These are phyloP conservation scores for Pyronema omphalodes DNA, from an alignment of 495 filamentous ascomycete genomes.

Conservation along the genomic window DNA sequence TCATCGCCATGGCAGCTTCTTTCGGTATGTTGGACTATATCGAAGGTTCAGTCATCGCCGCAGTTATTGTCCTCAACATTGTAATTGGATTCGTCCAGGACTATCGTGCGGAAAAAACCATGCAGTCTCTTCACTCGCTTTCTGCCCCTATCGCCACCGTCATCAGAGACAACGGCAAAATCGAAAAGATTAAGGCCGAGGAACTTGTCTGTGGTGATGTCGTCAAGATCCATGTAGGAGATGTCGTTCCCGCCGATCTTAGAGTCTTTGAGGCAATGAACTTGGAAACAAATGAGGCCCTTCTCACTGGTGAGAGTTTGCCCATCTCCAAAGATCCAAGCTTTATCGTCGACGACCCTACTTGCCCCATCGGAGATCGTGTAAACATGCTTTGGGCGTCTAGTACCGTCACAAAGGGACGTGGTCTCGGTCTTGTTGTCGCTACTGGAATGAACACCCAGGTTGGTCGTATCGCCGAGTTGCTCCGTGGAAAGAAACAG, in stretches of 20 bases:
- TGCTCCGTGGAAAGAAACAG: constrained; percentile 33
- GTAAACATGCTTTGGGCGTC: constrained; percentile 55
- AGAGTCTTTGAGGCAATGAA: constrained; percentile 50
- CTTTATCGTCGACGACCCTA: constrained; percentile 25
- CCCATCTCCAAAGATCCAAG: constrained; percentile 41
- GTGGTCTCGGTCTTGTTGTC: constrained; percentile 49
- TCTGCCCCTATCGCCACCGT: constrained; percentile 51
- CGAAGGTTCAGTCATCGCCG: constrained; percentile 56
- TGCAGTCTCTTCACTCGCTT: constrained; percentile 47
- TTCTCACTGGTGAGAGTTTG: constrained; percentile 62
- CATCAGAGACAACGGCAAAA: constrained; percentile 38
- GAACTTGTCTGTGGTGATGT: constrained; percentile 52
- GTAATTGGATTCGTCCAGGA: constrained; percentile 56
- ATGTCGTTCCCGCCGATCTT: constrained; percentile 53
- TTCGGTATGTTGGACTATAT: constrained; percentile 58
- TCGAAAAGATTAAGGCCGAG: constrained; percentile 39
- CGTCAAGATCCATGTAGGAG: constrained; percentile 47
- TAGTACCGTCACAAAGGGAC: constrained; percentile 52
- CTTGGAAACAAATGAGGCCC: constrained; percentile 53
- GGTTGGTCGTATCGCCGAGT: constrained; percentile 49
- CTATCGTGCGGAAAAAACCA: constrained; percentile 54
- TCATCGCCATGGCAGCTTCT: constrained; percentile 55
- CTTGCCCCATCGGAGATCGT: constrained; percentile 40
- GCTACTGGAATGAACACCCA: constrained; percentile 55
- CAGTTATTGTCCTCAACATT: constrained; percentile 57